Evolutionary conservation across 495 filamentous ascomycete species (phyloP).

Genomic region (Aspergillus sclerotioniger): DNA sequence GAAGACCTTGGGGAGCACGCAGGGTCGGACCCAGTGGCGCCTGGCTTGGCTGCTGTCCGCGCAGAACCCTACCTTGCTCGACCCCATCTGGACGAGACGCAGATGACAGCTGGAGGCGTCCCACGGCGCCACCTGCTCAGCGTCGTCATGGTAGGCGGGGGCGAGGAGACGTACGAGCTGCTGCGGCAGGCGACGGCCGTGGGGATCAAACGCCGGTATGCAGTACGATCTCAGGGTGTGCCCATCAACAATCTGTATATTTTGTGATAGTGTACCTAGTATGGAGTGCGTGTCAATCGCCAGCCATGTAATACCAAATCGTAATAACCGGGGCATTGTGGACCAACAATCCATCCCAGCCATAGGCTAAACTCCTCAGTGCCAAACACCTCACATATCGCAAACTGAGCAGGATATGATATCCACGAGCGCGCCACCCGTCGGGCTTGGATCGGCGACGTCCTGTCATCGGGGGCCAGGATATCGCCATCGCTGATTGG

Average conservation of each 20-base stretch:
- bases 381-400: no score
- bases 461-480: no score
- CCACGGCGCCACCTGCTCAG: slow-evolving; percentile 69
- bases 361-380: no score
- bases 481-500: no score
- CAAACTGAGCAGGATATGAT: no score
- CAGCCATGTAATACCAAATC: no score
- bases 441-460: no score
- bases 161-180: slow-evolving; percentile 62
- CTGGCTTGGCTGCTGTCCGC: slow-evolving; percentile 39
- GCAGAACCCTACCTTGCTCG: slow-evolving; percentile 52
- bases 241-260: slow-evolving; percentile 79
- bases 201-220: slow-evolving; percentile 74
- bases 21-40: background rate
- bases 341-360: no score
- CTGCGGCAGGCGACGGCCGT: slow-evolving; percentile 59
- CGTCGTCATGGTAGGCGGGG: slow-evolving; percentile 83
- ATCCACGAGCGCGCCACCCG: no score
- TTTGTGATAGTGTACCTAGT: slow-evolving; percentile 36
- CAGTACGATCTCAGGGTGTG: slow-evolving; percentile 76
- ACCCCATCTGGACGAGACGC: slow-evolving; percentile 74
- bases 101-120: slow-evolving; percentile 70
- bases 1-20: slow-evolving; percentile 18
- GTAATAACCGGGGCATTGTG: no score
- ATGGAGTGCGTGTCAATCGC: background rate